phyloP scores from a whole-genome alignment of 1,284 basidiomycete genomes.

The Spongispora temasekensis region DNA sequence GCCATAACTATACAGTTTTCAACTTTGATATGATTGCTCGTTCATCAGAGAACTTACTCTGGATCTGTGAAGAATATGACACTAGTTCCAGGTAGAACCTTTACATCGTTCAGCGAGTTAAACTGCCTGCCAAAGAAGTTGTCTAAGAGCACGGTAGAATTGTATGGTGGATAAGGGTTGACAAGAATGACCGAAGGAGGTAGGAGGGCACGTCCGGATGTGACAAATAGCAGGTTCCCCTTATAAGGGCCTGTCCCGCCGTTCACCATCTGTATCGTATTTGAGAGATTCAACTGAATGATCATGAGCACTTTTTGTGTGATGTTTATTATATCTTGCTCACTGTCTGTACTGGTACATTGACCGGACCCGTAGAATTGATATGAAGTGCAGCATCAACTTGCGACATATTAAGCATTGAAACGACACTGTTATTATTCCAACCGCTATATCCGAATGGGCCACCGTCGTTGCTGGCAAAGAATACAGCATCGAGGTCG shows the following conservation, averaged over 20 bases:
- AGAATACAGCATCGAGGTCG: constrained; percentile 59
- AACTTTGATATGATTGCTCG: background rate
- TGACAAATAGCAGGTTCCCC: constrained; percentile 63
- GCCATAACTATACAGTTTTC: constrained; percentile 50
- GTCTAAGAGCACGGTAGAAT: constrained; percentile 63
- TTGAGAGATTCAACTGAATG: constrained; percentile 48
- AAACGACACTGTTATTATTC: constrained; percentile 49
- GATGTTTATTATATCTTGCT: constrained; percentile 15
- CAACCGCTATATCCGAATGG: constrained; percentile 40
- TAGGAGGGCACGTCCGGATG: constrained; percentile 62
- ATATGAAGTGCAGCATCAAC: constrained; percentile 42
- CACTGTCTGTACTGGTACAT: constrained; percentile 57
- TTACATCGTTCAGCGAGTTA: constrained; percentile 80
- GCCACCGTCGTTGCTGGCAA: constrained; percentile 49
- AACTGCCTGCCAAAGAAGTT: constrained; percentile 79
- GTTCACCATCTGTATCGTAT: constrained; percentile 67
- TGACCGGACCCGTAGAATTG: constrained; percentile 40
- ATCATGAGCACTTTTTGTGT: background rate
- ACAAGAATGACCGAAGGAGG: constrained; percentile 68
- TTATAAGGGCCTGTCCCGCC: constrained; percentile 71
- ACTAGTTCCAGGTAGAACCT: constrained; percentile 67
- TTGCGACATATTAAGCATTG: constrained; percentile 48
- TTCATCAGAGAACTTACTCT: constrained; percentile 41
- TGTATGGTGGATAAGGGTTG: constrained; percentile 62
- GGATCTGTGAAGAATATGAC: constrained; percentile 71